Percentiles rank a stretch among this genome's conserved stretches.
Conservation (phyloP, 2,329 filamentous ascomycete genomes). For the Cordyceps militaris region DNA sequence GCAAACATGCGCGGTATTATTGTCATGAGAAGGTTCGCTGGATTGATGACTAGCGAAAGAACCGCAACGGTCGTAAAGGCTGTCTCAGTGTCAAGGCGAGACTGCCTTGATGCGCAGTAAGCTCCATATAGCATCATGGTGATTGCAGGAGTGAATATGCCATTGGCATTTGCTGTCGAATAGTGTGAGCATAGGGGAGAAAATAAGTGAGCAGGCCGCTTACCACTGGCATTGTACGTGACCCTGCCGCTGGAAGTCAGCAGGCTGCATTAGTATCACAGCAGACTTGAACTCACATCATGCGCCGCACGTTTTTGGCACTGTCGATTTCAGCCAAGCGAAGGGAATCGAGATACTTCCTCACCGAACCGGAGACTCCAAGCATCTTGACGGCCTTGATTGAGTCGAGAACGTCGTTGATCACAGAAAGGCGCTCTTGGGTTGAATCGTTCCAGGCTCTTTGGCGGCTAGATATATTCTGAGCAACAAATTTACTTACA, state of each 20-base stretch:
- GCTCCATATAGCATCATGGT: constrained; percentile 30
- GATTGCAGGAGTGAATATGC: constrained; percentile 33
- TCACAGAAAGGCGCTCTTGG: not conserved
- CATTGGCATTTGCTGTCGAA: constrained; percentile 32
- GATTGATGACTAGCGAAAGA: constrained; percentile 33
- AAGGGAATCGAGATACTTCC: not conserved
- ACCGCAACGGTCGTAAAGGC: constrained; percentile 35
- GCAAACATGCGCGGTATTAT: constrained; percentile 28
- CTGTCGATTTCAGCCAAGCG: not conserved
- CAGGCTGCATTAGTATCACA: too few relatives aligned
- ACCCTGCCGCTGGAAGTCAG: constrained; percentile 20
- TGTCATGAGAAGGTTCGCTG: constrained; percentile 39
- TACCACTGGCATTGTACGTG: constrained; percentile 34
- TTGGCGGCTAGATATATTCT: not conserved
- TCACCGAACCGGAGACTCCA: not conserved
- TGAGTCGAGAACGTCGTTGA: not conserved
- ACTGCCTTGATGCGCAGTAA: constrained; percentile 18
- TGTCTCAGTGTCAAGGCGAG: constrained; percentile 26
- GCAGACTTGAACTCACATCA: constrained; percentile 29
- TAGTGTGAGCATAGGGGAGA: not conserved
- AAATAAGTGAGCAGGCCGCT: constrained; percentile 10
- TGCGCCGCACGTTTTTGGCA: not conserved
- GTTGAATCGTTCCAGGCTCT: not conserved
- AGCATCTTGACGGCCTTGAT: constrained; percentile 10
- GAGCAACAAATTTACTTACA: not conserved